A percentile compares a stretch with the other conserved stretches of the same genome.
These are phyloP conservation scores for Barnettozyma wickerhamii DNA, from an alignment of 805 yeast species.

Conservation along the genomic window DNA sequence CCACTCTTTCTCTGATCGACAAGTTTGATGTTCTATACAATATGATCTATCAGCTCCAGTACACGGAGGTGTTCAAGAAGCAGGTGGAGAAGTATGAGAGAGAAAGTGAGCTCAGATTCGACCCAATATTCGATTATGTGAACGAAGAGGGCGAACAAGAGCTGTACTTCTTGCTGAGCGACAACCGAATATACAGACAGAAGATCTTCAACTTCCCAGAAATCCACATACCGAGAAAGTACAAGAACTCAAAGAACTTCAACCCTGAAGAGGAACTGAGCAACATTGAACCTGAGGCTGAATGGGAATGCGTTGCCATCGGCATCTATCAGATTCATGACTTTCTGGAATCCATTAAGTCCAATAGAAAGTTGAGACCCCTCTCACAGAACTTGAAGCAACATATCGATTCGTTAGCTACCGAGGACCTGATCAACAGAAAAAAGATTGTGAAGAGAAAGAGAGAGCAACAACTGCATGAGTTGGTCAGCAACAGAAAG, in stretches of 20 bases:
- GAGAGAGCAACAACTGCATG: conserved; percentile 60
- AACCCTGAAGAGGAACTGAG: conserved; percentile 24
- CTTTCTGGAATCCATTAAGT: conserved; percentile 25
- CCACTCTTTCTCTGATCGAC: conserved; percentile 37
- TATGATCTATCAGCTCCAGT: conserved; percentile 40
- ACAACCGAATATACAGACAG: conserved; percentile 46
- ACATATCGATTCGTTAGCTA: conserved; percentile 32
- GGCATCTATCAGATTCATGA: conserved; percentile 41
- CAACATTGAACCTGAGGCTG: conserved; percentile 34
- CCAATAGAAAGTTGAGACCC: conserved; percentile 28
- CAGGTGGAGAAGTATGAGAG: conserved; percentile 39
- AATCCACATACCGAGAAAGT: conserved; percentile 32
- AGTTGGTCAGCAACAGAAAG: conserved; percentile 62
- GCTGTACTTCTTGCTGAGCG: conserved; percentile 40
- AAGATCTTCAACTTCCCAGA: conserved; percentile 26
- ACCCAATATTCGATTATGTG: conserved; percentile 26
- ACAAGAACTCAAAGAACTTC: conserved; percentile 25
- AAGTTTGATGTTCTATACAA: conserved; percentile 46
- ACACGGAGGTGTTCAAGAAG: conserved; percentile 40
- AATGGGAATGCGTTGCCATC: conserved; percentile 38
- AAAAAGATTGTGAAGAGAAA: conserved; percentile 49
- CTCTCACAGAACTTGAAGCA: conserved; percentile 29
- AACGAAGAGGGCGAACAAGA: conserved; percentile 8
- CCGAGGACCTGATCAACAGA: conserved; percentile 49
- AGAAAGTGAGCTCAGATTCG: conserved; percentile 28